A percentile compares a stretch with the other conserved stretches of the same genome.
These are phyloP conservation scores for Populus trichocarpa DNA, from an alignment of 441 rosid genomes.

Conservation along the genomic window DNA sequence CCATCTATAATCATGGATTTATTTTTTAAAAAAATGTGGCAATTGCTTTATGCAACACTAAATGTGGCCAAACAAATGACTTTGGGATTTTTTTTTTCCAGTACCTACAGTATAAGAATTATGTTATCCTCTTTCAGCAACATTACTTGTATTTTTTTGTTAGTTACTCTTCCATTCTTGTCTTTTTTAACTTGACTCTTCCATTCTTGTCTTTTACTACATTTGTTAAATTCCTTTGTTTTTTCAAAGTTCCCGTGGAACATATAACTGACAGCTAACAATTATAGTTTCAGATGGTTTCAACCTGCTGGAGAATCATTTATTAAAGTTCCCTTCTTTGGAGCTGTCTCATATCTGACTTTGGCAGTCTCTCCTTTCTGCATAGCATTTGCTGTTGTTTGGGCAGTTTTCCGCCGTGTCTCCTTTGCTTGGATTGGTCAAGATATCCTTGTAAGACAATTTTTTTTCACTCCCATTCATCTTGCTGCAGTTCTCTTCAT, in stretches of 20 bases:
- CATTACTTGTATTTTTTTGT: neutral
- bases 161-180: neutral
- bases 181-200: no score
- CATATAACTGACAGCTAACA: slow-evolving; percentile 41
- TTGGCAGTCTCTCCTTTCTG: slow-evolving; percentile 92
- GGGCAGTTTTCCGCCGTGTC: slow-evolving; percentile 64
- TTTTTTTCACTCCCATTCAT: slow-evolving; percentile 3
- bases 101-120: neutral
- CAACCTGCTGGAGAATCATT: slow-evolving; percentile 67
- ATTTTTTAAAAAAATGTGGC: neutral
- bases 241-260: neutral
- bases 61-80: neutral
- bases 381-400: slow-evolving; percentile 83
- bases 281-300: slow-evolving; percentile 76
- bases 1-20: neutral
- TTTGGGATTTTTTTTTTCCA: neutral
- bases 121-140: neutral
- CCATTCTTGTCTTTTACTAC: neutral
- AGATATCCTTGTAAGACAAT: slow-evolving; percentile 85
- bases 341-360: slow-evolving; percentile 90
- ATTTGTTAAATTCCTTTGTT: neutral
- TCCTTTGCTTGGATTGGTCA: slow-evolving; percentile 98
- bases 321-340: slow-evolving; percentile 77
- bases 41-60: neutral
- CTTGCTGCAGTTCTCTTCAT: neutral